Conservation (phyloP, 2,329 filamentous ascomycete genomes). For the Microthyrium microscopicum region DNA sequence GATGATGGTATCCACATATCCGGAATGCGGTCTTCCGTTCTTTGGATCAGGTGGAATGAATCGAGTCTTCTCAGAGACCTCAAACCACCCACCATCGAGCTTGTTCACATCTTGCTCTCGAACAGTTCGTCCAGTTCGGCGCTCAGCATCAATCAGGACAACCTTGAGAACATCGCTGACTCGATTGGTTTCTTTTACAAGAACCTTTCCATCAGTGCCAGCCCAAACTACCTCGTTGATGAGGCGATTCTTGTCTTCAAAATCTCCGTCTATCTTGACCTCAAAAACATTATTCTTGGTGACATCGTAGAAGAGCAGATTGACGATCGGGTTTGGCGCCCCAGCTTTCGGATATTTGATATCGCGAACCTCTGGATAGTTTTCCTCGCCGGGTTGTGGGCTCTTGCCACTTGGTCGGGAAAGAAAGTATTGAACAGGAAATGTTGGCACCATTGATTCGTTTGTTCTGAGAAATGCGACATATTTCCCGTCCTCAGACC, state of each 20-base stretch:
- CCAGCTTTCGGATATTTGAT: slow-evolving; percentile 98
- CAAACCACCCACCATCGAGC: slow-evolving; percentile 95
- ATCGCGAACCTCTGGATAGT: slow-evolving; percentile 73
- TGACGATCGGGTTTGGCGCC: slow-evolving; percentile 79
- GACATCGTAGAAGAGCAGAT: slow-evolving; percentile 78
- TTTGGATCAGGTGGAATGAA: slow-evolving; percentile 71
- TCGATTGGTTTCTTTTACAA: slow-evolving; percentile 85
- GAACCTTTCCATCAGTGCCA: slow-evolving; percentile 51
- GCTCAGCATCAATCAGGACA: slow-evolving; percentile 63
- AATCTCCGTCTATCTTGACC: slow-evolving; percentile 61
- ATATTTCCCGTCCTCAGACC: slow-evolving; percentile 78
- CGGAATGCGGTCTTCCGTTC: slow-evolving; percentile 63
- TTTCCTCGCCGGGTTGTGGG: slow-evolving; percentile 56
- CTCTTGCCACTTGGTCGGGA: slow-evolving; percentile 62
- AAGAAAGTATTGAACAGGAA: slow-evolving; percentile 84
- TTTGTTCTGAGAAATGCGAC: slow-evolving; percentile 87
- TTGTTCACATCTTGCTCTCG: slow-evolving; percentile 62
- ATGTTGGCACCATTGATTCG: slow-evolving; percentile 80
- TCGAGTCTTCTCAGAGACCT: slow-evolving; percentile 71
- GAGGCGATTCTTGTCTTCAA: slow-evolving; percentile 64
- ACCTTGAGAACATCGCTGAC: slow-evolving; percentile 85
- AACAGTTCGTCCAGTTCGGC: slow-evolving; percentile 60
- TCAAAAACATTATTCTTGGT: slow-evolving; percentile 60
- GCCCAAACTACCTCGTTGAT: slow-evolving; percentile 93
- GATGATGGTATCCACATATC: slow-evolving; percentile 84